These are phyloP conservation scores for Plantago lanceolata DNA, from an alignment of 305 asterid species.

Conservation along the genomic window DNA sequence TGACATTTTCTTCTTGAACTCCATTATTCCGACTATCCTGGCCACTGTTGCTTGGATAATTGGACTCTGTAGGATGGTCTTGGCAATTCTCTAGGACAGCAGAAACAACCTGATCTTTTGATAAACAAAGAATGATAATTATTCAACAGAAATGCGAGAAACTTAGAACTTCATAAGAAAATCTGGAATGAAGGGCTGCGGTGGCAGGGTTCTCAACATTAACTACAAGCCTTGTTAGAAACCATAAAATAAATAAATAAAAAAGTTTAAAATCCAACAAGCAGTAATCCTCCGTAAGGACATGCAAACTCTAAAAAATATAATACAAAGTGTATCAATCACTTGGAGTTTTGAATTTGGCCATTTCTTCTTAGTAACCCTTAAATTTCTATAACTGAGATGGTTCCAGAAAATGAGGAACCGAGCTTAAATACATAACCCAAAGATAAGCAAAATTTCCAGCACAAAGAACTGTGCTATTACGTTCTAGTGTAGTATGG, in stretches of 20 bases:
- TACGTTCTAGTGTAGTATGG: too few relatives aligned
- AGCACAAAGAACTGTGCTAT: too few relatives aligned
- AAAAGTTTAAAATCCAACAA: background rate
- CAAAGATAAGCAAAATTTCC: too few relatives aligned
- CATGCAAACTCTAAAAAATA: too few relatives aligned
- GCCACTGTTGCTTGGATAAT: slow-evolving; percentile 7
- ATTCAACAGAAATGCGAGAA: slow-evolving; percentile 26
- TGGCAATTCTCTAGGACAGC: slow-evolving; percentile 67
- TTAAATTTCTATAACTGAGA: too few relatives aligned
- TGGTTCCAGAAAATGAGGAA: too few relatives aligned
- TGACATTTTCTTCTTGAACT: slow-evolving; percentile 31
- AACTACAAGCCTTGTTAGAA: slow-evolving; percentile 8
- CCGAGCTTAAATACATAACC: too few relatives aligned
- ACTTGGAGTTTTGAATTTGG: too few relatives aligned
- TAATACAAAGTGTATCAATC: too few relatives aligned
- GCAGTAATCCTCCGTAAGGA: background rate
- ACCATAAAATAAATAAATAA: slow-evolving; percentile 6
- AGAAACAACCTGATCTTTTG: slow-evolving; percentile 70
- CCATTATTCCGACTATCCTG: slow-evolving; percentile 30
- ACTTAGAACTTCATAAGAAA: slow-evolving; percentile 16
- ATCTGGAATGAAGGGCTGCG: slow-evolving; percentile 19
- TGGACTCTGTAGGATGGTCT: slow-evolving; percentile 32
- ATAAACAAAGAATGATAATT: slow-evolving; percentile 31
- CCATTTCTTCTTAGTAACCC: too few relatives aligned
- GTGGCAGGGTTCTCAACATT: slow-evolving; percentile 11